A percentile compares a stretch with the other conserved stretches of the same genome.
phyloP scores from a whole-genome alignment of 2,329 filamentous ascomycete species.

The Epichloe brachyelytri region DNA sequence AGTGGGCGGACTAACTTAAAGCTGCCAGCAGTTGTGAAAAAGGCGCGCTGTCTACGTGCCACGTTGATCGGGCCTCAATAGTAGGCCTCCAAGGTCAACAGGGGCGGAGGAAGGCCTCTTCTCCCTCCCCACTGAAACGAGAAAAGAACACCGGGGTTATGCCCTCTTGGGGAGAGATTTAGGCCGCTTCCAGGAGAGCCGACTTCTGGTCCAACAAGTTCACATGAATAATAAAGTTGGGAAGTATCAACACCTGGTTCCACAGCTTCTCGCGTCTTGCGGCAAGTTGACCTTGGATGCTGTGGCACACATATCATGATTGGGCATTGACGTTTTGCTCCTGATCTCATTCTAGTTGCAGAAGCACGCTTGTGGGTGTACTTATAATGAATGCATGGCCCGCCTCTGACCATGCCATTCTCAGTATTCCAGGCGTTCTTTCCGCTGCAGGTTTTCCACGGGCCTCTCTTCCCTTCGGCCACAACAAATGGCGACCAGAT shows the following conservation, averaged over 20 bases:
- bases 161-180: background rate
- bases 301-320: constrained; percentile 6
- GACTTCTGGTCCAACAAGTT: background rate
- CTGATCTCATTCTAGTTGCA: constrained; percentile 1
- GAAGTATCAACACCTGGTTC: background rate
- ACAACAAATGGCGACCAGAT: constrained; percentile 21
- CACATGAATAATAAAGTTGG: background rate
- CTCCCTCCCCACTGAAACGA: background rate
- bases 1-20: background rate
- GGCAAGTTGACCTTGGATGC: background rate
- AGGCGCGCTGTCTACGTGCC: constrained; percentile 17
- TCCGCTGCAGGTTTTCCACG: background rate
- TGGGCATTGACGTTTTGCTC: constrained; percentile 7
- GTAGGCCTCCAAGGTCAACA: background rate
- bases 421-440: constrained; percentile 2
- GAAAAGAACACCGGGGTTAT: background rate
- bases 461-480: constrained; percentile 2
- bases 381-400: constrained; percentile 3
- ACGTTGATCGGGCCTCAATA: constrained; percentile 18
- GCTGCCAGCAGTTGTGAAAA: background rate
- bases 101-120: background rate
- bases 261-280: background rate
- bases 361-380: background rate
- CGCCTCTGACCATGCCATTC: constrained; percentile 4
- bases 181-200: background rate